These are phyloP conservation scores for Backusella luteola DNA, from an alignment of 192 early-diverging fungal species.

Conservation along the genomic window DNA sequence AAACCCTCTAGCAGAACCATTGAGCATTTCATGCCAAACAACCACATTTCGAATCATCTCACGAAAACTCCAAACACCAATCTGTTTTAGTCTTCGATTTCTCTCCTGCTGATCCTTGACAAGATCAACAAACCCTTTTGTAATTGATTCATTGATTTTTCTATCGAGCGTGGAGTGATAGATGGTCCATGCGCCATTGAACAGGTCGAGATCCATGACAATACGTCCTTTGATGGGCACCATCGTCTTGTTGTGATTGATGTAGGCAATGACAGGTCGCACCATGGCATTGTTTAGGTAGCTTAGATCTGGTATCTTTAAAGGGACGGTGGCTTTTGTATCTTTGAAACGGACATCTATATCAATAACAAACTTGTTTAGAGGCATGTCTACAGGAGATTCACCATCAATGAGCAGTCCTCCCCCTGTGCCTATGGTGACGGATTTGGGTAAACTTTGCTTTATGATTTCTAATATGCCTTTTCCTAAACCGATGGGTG, in stretches of 20 bases:
- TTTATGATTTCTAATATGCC: slow-evolving; percentile 72
- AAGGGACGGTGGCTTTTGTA: slow-evolving; percentile 84
- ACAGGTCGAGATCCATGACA: slow-evolving; percentile 72
- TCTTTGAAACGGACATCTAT: slow-evolving; percentile 87
- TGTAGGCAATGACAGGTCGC: slow-evolving; percentile 90
- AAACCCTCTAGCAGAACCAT: slow-evolving; percentile 66
- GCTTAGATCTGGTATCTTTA: slow-evolving; percentile 63
- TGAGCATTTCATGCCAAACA: slow-evolving; percentile 67
- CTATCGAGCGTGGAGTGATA: slow-evolving; percentile 79
- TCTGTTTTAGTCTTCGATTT: slow-evolving; percentile 76
- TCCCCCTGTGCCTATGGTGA: slow-evolving; percentile 46
- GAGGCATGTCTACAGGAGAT: background rate
- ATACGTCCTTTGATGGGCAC: slow-evolving; percentile 83
- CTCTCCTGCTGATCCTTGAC: slow-evolving; percentile 81
- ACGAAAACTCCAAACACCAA: slow-evolving; percentile 87
- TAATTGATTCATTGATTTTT: slow-evolving; percentile 74
- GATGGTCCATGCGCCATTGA: slow-evolving; percentile 93
- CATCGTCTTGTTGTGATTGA: slow-evolving; percentile 86
- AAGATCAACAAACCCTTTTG: slow-evolving; percentile 75
- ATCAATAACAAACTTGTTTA: slow-evolving; percentile 59
- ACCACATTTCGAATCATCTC: slow-evolving; percentile 71
- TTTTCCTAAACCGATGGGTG: slow-evolving; percentile 48
- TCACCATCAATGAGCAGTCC: slow-evolving; percentile 36
- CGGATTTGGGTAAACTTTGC: slow-evolving; percentile 42
- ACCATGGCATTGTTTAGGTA: slow-evolving; percentile 84